A percentile compares a stretch with the other conserved stretches of the same genome.
Conservation (phyloP, 805 yeast genomes). For the Cyberlindnera galapagoensis region DNA sequence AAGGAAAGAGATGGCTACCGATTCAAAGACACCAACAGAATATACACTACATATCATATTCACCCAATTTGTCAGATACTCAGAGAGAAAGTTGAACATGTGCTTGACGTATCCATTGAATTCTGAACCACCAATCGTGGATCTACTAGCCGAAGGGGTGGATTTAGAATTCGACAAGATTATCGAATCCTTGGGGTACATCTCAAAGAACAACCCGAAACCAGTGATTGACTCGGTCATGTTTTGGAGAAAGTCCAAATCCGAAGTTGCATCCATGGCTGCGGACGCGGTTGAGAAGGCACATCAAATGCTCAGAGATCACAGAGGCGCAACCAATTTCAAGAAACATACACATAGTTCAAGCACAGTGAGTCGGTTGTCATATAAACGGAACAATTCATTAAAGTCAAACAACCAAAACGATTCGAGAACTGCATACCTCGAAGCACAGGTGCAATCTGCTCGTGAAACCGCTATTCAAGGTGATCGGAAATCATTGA, state of each 20-base stretch:
- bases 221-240: slow-evolving; percentile 96
- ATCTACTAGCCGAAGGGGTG: slow-evolving; percentile 74
- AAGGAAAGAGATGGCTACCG: slow-evolving; percentile 39
- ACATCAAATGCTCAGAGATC: slow-evolving; percentile 25
- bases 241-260: slow-evolving; percentile 95
- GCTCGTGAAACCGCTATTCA: slow-evolving; percentile 66
- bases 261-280: slow-evolving; percentile 72
- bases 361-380: slow-evolving; percentile 27
- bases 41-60: slow-evolving; percentile 91
- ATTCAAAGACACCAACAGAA: slow-evolving; percentile 70
- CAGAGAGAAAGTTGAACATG: slow-evolving; percentile 76
- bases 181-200: slow-evolving; percentile 80
- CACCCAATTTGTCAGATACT: slow-evolving; percentile 90
- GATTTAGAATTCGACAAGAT: slow-evolving; percentile 85
- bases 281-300: slow-evolving; percentile 45
- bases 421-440: slow-evolving; percentile 51
- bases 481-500: slow-evolving; percentile 80
- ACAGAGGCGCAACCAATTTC: slow-evolving; percentile 22
- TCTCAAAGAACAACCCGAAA: slow-evolving; percentile 84
- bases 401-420: slow-evolving; percentile 37
- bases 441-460: slow-evolving; percentile 31
- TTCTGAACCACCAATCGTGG: slow-evolving; percentile 74
- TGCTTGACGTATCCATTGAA: slow-evolving; percentile 61
- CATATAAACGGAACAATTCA: slow-evolving; percentile 47
- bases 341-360: slow-evolving; percentile 25